Base-by-base conservation (phyloP, 805 yeast species). In the Lipomyces orientalis region DNA sequence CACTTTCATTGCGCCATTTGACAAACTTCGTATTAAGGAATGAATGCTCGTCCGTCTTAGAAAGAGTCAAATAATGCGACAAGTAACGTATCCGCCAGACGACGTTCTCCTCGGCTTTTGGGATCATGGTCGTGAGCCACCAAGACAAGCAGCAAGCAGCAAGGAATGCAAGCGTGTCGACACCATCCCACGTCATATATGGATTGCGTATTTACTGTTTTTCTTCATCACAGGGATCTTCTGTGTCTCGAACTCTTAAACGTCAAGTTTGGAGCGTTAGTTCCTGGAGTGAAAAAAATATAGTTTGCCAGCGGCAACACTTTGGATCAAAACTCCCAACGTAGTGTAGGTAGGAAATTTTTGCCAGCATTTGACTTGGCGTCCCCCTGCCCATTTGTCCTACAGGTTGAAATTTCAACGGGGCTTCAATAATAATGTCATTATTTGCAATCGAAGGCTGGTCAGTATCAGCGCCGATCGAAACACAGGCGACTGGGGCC, bases 61-160 rank as follows among this genome's bases (percentile, higher is more conserved):
- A 39, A 37, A 65, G 57, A 46, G 70, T 39, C 49, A 67, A 34
- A 34, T 52, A 68, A 59, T 67, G 46, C 16, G 60, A 62, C 52
- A 52, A 52, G 74, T 84, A 90, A n/a, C 83, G 81, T 67, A 88
- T 78, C 64, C 83, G 80, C 81, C 84, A 86, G 0, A 86, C 84
- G 58, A 80, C 84, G 66, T 87, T 87, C 55, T 85, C 85, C 35
- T 81, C 80, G 12, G 58, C 33, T 9, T 37, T 14, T 19, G 65
- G 71, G 22, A 89, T 80, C 31, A 79, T 78, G 29, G 82, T 83
- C 54, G 81, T 81, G 43, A 94, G 76, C 97, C 97, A 93, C 65
- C 90, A 91, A 91, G 81, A 22, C 89, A 84, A 0, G 95, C 93
- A n/a, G n/a, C n/a, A n/a, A n/a, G n/a, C n/a, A 2, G 94, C 94